Evolutionary conservation across 139 green algal genomes (phyloP).

Genomic region (Volvox reticuliferus): DNA sequence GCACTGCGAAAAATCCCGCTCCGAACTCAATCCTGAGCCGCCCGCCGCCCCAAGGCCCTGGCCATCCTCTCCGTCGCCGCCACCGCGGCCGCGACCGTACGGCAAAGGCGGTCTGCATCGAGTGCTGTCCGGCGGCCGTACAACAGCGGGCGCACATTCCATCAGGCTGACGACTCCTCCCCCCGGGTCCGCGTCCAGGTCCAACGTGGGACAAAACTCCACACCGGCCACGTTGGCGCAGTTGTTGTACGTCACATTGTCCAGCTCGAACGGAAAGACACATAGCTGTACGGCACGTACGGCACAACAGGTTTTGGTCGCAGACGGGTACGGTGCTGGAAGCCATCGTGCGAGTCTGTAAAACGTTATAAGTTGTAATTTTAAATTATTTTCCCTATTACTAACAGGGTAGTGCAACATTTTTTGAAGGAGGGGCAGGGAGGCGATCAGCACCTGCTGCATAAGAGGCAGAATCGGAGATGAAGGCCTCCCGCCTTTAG

Average conservation of each 20-base stretch:
- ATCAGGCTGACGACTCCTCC: background rate
- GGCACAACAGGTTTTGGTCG: too few species aligned
- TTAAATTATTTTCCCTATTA: too few species aligned
- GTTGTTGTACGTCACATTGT: slow-evolving; percentile 30
- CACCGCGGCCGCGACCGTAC: background rate
- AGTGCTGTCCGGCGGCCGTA: background rate
- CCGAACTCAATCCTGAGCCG: background rate
- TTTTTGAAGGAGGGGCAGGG: too few species aligned
- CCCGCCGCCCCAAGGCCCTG: background rate
- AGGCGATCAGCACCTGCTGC: too few species aligned
- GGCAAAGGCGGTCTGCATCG: background rate
- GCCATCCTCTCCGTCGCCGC: background rate
- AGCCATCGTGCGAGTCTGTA: too few species aligned
- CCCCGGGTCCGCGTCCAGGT: too few species aligned
- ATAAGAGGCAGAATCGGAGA: too few species aligned
- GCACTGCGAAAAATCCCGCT: slow-evolving; percentile 23
- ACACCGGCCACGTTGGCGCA: background rate
- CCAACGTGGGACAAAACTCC: background rate
- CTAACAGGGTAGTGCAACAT: too few species aligned
- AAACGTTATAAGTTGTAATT: too few species aligned
- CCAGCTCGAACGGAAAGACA: slow-evolving; percentile 31
- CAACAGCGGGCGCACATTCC: slow-evolving; percentile 23
- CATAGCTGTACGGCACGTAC: slow-evolving; percentile 28
- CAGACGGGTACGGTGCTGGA: too few species aligned
- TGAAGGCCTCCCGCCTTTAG: too few species aligned